A percentile compares a stretch with the other conserved stretches of the same genome.
phyloP scores from a whole-genome alignment of 2,329 filamentous ascomycete genomes.

The Thermoascus crustaceus region DNA sequence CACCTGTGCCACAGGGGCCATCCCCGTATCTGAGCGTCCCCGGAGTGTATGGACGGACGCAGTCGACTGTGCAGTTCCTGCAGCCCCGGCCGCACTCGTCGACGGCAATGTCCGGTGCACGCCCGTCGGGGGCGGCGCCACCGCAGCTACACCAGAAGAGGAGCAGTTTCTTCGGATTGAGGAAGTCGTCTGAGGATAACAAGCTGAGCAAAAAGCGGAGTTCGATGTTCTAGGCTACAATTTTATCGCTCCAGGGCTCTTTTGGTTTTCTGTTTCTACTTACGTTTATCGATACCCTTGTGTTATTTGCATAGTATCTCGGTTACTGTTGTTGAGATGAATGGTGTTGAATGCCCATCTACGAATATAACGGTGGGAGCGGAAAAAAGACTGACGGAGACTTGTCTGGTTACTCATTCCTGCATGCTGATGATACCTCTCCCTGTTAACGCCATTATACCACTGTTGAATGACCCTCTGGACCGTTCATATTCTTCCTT shows the following conservation, averaged over 20 bases:
- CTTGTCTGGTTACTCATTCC: no score
- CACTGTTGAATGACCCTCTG: no score
- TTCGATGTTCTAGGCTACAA: constrained; percentile 33
- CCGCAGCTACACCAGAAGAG: constrained; percentile 30
- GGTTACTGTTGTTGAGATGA: neutral
- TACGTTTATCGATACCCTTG: neutral
- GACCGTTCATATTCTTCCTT: no score
- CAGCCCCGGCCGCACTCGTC: constrained; percentile 11
- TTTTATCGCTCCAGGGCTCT: constrained; percentile 6
- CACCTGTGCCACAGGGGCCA: constrained; percentile 8
- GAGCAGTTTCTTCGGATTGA: constrained; percentile 39
- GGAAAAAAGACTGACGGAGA: no score
- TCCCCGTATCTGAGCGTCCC: constrained; percentile 14
- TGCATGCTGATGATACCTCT: no score
- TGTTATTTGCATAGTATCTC: neutral
- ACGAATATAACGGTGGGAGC: no score
- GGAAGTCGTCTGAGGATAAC: constrained; percentile 26
- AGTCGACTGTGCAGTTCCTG: constrained; percentile 14
- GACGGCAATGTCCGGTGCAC: no score
- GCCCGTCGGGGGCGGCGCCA: constrained; percentile 7
- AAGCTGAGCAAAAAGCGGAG: constrained; percentile 39
- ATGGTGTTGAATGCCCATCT: neutral
- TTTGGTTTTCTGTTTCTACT: no score
- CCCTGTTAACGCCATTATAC: no score
- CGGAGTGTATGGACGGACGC: constrained; percentile 10